These are phyloP conservation scores for Salix koriyanagi DNA, from an alignment of 345 rosid genomes.

Conservation along the genomic window DNA sequence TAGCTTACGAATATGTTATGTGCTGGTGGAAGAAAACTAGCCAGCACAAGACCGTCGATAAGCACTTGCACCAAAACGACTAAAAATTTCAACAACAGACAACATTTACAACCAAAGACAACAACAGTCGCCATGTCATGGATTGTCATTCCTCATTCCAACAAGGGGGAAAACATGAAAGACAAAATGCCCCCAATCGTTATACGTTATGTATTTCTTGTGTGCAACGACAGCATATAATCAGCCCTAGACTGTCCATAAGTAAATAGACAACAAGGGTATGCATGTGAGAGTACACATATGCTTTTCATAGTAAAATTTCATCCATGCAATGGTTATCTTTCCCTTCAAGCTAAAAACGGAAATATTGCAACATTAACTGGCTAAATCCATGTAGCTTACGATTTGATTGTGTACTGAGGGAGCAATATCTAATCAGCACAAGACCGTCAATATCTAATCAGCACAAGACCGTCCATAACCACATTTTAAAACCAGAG, in stretches of 20 bases:
- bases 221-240: slow-evolving; percentile 8
- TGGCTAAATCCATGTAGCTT: slow-evolving; percentile 9
- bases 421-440: not conserved
- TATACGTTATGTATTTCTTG: slow-evolving; percentile 28
- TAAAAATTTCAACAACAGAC: not conserved
- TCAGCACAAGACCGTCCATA: slow-evolving; percentile 17
- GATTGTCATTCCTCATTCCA: not conserved
- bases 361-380: slow-evolving; percentile 13
- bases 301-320: not conserved
- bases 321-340: slow-evolving; percentile 30
- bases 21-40: slow-evolving; percentile 24
- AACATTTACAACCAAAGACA: not conserved
- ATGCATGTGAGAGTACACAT: not conserved
- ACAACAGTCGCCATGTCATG: not conserved
- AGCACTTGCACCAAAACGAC: slow-evolving; percentile 9
- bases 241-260: slow-evolving; percentile 16
- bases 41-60: slow-evolving; percentile 47
- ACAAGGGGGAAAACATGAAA: slow-evolving; percentile 12
- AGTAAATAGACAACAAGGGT: not conserved
- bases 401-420: slow-evolving; percentile 10
- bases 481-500: not conserved
- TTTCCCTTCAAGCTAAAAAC: slow-evolving; percentile 6
- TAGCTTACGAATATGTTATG: slow-evolving; percentile 59
- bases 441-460: no score
- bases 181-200: slow-evolving; percentile 1